Evolutionary conservation across 371 early-diverging fungal genomes (phyloP).

Genomic region (Mucor circinelloides): DNA sequence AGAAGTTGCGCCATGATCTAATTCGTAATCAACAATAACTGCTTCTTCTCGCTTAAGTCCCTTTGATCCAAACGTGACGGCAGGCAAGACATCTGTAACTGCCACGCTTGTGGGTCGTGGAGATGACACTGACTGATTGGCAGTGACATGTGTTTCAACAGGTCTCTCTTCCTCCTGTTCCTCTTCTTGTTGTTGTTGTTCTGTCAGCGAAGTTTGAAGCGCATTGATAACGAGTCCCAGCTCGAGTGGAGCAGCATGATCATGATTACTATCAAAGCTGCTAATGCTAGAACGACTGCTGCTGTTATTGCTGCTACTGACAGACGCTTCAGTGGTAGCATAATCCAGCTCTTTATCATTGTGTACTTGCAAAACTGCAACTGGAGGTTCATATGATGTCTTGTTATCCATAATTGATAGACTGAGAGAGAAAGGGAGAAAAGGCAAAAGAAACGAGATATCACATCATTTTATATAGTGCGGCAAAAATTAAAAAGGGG

Average conservation of each 20-base stretch:
- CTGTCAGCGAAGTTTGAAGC: conserved; percentile 12
- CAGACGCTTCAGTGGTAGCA: neutral
- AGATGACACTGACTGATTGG: neutral
- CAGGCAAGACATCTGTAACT: neutral
- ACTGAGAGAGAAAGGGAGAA: neutral
- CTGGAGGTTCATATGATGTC: neutral
- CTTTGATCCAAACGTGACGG: neutral
- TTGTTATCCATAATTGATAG: neutral
- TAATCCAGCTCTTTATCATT: conserved; percentile 3
- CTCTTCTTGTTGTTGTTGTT: neutral
- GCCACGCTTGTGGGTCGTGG: neutral
- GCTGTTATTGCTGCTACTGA: neutral
- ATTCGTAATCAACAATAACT: neutral
- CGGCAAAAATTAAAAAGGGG: neutral
- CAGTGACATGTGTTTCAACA: neutral
- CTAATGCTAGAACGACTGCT: conserved; percentile 16
- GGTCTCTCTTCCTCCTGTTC: neutral
- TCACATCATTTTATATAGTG: neutral
- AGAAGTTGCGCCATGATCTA: neutral
- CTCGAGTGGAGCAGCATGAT: conserved; percentile 11
- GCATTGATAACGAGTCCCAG: conserved; percentile 17
- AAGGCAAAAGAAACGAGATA: neutral
- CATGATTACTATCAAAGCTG: conserved; percentile 15
- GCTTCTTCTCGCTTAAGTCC: neutral
- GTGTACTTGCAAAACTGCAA: conserved; percentile 4